Conservation (phyloP, 371 early-diverging fungal species). For the Syncephalastrum sp. region DNA sequence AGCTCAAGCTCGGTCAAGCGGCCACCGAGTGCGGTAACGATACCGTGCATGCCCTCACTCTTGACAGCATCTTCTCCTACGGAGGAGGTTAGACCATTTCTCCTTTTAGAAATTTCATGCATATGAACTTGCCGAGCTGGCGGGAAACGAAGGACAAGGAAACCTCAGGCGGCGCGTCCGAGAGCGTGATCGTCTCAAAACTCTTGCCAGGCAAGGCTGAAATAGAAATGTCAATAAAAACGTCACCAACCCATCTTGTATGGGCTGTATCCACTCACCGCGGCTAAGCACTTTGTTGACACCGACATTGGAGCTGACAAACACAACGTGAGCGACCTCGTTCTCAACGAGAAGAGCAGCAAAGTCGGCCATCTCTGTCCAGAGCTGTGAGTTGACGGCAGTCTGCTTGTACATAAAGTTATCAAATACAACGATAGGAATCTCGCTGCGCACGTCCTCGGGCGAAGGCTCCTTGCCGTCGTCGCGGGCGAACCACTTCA, state of each 20-base stretch:
- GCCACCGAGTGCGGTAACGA: constrained; percentile 82
- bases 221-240: not conserved
- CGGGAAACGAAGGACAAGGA: constrained; percentile 63
- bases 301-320: constrained; percentile 77
- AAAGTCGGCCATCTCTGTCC: constrained; percentile 79
- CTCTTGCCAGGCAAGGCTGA: constrained; percentile 76
- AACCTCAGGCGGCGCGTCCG: constrained; percentile 69
- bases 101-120: not conserved
- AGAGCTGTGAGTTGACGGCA: constrained; percentile 53
- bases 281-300: constrained; percentile 70
- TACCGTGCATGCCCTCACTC: constrained; percentile 46
- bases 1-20: constrained; percentile 85
- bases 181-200: constrained; percentile 66
- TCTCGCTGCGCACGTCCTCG: constrained; percentile 33
- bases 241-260: not conserved
- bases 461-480: constrained; percentile 12
- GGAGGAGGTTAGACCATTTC: not conserved
- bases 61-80: too few species aligned
- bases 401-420: constrained; percentile 79
- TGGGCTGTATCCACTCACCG: constrained; percentile 32
- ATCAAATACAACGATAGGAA: constrained; percentile 89
- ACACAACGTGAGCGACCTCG: constrained; percentile 88
- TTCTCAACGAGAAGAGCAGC: constrained; percentile 72
- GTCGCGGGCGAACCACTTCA: not conserved
- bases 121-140: constrained; percentile 42